Conservation (phyloP, 1,284 basidiomycete species). For the Malassezia japonica region DNA sequence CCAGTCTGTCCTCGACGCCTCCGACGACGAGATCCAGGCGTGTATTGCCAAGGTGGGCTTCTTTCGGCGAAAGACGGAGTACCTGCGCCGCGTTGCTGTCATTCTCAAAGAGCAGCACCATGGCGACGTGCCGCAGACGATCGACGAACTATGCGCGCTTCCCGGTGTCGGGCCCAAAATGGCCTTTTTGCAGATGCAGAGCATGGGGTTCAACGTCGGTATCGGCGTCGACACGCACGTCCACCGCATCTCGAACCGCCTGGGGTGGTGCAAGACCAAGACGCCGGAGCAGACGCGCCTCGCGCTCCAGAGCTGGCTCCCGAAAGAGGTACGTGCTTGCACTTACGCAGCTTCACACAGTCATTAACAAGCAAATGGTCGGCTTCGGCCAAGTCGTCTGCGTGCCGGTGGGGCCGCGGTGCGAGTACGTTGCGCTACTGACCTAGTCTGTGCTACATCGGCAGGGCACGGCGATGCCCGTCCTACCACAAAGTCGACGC, state of each 20-base stretch:
- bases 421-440: slow-evolving; percentile 57
- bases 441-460: slow-evolving; percentile 28
- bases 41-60: slow-evolving; percentile 86
- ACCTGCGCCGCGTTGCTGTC: slow-evolving; percentile 27
- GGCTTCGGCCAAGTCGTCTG: slow-evolving; percentile 66
- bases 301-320: slow-evolving; percentile 41
- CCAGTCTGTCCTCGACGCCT: slow-evolving; percentile 61
- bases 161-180: slow-evolving; percentile 49
- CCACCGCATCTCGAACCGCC: slow-evolving; percentile 80
- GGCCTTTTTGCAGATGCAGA: slow-evolving; percentile 57
- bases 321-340: slow-evolving; percentile 18
- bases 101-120: slow-evolving; percentile 24
- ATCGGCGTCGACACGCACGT: slow-evolving; percentile 96
- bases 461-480: slow-evolving; percentile 26
- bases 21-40: slow-evolving; percentile 58
- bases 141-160: slow-evolving; percentile 35
- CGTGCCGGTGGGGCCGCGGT: slow-evolving; percentile 69
- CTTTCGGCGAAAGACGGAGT: slow-evolving; percentile 72
- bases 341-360: slow-evolving; percentile 19
- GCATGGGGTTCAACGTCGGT: slow-evolving; percentile 81
- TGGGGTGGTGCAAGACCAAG: slow-evolving; percentile 84
- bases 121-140: slow-evolving; percentile 32
- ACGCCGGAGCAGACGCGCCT: slow-evolving; percentile 69
- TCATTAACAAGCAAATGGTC: slow-evolving; percentile 42
- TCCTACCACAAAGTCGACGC: slow-evolving; percentile 26